A percentile compares a stretch with the other conserved stretches of the same genome.
Evolutionary conservation across 768 basidiomycete species (phyloP).

Genomic region (Trametes cubensis): DNA sequence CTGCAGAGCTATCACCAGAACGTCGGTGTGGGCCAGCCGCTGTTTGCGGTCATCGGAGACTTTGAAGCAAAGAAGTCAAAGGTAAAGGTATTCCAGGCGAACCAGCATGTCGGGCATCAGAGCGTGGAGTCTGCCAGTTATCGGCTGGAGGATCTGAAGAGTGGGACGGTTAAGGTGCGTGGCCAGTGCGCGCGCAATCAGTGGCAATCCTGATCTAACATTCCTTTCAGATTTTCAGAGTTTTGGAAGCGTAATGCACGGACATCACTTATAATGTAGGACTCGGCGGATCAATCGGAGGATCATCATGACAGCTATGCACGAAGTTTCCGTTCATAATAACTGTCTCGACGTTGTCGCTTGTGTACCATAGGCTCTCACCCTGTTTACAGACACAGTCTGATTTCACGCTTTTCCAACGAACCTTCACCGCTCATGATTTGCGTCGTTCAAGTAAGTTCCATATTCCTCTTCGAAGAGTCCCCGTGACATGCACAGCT

Average conservation of each 20-base stretch:
- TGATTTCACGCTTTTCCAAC: not conserved
- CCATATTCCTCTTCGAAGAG: no score
- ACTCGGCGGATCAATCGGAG: slow-evolving; percentile 2
- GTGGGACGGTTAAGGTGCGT: slow-evolving; percentile 74
- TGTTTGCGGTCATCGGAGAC: slow-evolving; percentile 79
- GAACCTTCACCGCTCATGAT: no score
- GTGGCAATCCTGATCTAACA: not conserved
- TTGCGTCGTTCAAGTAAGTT: no score
- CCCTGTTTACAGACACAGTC: no score
- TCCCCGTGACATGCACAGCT: no score
- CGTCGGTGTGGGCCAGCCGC: slow-evolving; percentile 54
- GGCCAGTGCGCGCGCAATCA: not conserved
- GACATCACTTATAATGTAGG: not conserved
- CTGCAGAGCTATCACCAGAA: slow-evolving; percentile 70
- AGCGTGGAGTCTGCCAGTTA: slow-evolving; percentile 83
- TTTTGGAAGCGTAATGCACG: slow-evolving; percentile 40
- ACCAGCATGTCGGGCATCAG: slow-evolving; percentile 82
- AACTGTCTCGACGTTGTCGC: not conserved
- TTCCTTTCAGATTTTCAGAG: slow-evolving; percentile 41
- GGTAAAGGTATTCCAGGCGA: slow-evolving; percentile 83
- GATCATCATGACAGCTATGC: slow-evolving; percentile 2
- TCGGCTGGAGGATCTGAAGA: slow-evolving; percentile 87
- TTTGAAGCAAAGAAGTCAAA: slow-evolving; percentile 89
- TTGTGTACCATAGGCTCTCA: slow-evolving; percentile 15
- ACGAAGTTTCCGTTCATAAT: not conserved